These are phyloP conservation scores for Exophiala xenobiotica DNA, from an alignment of 2,329 filamentous ascomycete genomes.

Conservation along the genomic window DNA sequence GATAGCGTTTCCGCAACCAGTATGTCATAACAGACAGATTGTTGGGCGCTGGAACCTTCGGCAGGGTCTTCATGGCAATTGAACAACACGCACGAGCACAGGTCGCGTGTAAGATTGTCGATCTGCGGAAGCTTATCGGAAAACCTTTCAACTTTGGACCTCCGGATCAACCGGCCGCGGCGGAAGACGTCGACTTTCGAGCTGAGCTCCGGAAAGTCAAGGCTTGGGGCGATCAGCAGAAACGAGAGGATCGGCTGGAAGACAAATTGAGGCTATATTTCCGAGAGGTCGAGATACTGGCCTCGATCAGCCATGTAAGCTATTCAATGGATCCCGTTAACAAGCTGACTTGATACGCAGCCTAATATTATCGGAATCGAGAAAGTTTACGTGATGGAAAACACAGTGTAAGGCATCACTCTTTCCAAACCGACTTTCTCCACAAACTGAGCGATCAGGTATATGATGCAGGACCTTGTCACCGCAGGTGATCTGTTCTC, in stretches of 20 bases:
- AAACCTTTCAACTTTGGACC: conserved; percentile 10
- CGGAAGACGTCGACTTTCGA: conserved; percentile 23
- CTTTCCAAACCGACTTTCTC: neutral
- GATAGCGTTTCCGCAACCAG: conserved; percentile 35
- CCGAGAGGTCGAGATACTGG: conserved; percentile 48
- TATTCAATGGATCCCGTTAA: conserved; percentile 3
- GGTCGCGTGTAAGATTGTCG: conserved; percentile 48
- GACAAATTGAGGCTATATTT: conserved; percentile 37
- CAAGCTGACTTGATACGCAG: conserved; percentile 33
- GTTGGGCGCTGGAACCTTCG: conserved; percentile 45
- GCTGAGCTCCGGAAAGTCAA: conserved; percentile 24
- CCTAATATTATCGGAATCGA: conserved; percentile 61
- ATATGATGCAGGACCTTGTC: conserved; percentile 61
- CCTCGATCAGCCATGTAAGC: conserved; percentile 53
- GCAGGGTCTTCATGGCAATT: conserved; percentile 45
- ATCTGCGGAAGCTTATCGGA: conserved; percentile 35
- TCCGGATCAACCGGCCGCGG: conserved; percentile 22
- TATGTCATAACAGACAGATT: conserved; percentile 42
- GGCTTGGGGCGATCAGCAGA: conserved; percentile 24
- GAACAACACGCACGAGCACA: conserved; percentile 35
- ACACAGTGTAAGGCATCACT: conserved; percentile 46
- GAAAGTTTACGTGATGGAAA: conserved; percentile 54
- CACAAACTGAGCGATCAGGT: conserved; percentile 44
- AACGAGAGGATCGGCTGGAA: conserved; percentile 29
- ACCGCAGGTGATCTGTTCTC: conserved; percentile 63